phyloP scores from a whole-genome alignment of 208 protist species.

The Acanthamoeba sp. region DNA sequence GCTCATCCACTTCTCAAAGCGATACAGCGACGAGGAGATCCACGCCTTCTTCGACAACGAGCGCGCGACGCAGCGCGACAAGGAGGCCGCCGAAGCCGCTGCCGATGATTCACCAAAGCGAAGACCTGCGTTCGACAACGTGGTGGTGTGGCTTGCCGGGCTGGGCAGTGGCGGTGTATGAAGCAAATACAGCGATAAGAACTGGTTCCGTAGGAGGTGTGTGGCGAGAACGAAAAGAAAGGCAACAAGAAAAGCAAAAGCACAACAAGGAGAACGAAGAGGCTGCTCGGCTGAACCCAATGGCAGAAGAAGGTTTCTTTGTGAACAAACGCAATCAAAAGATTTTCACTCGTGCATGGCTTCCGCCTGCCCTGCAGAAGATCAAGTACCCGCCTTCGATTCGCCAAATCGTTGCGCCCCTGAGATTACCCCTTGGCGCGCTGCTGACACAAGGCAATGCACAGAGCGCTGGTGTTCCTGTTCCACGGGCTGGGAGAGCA shows the following conservation, averaged over 20 bases:
- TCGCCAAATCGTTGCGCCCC: too few species aligned
- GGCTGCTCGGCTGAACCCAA: background rate
- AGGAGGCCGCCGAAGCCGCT: background rate
- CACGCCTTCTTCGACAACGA: conserved; percentile 33
- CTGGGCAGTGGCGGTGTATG: too few species aligned
- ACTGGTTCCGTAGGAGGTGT: too few species aligned
- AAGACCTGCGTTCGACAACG: background rate
- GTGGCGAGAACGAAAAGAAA: too few species aligned
- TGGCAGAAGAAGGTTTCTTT: conserved; percentile 41
- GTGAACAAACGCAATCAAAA: conserved; percentile 2
- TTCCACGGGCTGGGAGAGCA: conserved; percentile 67
- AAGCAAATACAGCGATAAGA: too few species aligned
- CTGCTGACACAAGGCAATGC: background rate
- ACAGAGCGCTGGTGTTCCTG: conserved; percentile 48
- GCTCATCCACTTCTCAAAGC: conserved; percentile 60
- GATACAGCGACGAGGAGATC: conserved; percentile 37
- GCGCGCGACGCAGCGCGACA: background rate
- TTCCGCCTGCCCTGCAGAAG: background rate
- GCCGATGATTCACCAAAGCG: background rate
- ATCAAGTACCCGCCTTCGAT: background rate
- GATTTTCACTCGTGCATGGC: conserved; percentile 18
- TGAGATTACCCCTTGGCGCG: background rate
- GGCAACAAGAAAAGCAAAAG: too few species aligned
- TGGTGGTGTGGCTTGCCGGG: background rate
- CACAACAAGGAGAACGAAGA: too few species aligned